Conservation (phyloP, 768 basidiomycete species). For the Hericium alpestre region DNA sequence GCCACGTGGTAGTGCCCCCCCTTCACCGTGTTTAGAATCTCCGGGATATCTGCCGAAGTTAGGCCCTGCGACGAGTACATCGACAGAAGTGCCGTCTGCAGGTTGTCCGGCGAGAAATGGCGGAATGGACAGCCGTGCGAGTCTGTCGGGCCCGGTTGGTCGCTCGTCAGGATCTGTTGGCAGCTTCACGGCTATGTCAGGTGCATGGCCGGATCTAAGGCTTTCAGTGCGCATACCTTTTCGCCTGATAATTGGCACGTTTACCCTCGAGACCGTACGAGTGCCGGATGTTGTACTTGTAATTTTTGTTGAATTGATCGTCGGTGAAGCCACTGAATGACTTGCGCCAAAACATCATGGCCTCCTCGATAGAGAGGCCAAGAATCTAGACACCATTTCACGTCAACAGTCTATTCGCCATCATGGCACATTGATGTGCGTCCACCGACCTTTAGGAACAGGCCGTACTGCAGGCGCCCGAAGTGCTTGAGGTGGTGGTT, state of each 20-base stretch:
- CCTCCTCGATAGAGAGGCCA: constrained; percentile 90
- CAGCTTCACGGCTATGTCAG: constrained; percentile 44
- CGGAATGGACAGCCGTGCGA: constrained; percentile 90
- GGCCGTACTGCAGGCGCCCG: constrained; percentile 80
- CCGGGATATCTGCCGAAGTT: constrained; percentile 59
- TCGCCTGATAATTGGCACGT: constrained; percentile 88
- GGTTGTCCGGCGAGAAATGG: constrained; percentile 75
- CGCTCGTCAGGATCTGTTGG: constrained; percentile 67
- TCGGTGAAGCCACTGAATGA: constrained; percentile 74
- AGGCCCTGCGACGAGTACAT: constrained; percentile 57
- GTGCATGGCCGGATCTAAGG: not conserved
- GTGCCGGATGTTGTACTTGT: constrained; percentile 96
- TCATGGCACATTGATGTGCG: not conserved
- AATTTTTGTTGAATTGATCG: constrained; percentile 95
- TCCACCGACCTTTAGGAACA: constrained; percentile 80
- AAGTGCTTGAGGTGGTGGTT: constrained; percentile 89
- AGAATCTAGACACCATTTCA: constrained; percentile 47
- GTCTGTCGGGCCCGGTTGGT: constrained; percentile 58
- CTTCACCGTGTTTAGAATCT: constrained; percentile 75
- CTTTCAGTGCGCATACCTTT: constrained; percentile 41
- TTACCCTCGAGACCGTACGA: constrained; percentile 90
- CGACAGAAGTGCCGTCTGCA: constrained; percentile 65
- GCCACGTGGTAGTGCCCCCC: constrained; percentile 84
- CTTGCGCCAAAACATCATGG: constrained; percentile 85
- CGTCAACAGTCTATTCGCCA: not conserved